These are phyloP conservation scores for Candida silvatica DNA, from an alignment of 805 yeast species.

Conservation along the genomic window DNA sequence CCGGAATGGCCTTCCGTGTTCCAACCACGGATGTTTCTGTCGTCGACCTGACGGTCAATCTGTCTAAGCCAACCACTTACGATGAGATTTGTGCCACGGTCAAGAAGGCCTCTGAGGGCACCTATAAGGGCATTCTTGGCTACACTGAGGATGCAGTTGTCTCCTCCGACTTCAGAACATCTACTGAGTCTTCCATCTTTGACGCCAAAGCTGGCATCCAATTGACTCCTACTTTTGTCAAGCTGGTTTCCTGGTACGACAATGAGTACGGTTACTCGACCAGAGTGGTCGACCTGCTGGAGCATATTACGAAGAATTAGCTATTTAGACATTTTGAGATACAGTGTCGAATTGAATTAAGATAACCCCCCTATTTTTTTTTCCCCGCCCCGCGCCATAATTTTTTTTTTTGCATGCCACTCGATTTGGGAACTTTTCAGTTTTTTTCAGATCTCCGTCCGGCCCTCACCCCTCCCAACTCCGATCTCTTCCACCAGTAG, in stretches of 20 bases:
- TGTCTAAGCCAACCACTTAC: conserved; percentile 68
- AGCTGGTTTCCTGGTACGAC: conserved; percentile 92
- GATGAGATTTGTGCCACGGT: conserved; percentile 74
- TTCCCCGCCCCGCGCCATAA: too few relatives aligned
- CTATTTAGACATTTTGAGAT: too few relatives aligned
- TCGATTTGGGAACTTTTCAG: too few relatives aligned
- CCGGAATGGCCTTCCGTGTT: conserved; percentile 91
- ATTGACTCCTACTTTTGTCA: conserved; percentile 81
- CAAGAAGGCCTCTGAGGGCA: conserved; percentile 71
- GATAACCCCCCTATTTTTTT: too few relatives aligned
- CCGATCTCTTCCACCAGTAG: too few relatives aligned
- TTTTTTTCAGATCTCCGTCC: too few relatives aligned
- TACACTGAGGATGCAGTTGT: conserved; percentile 92
- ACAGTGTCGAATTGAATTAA: too few relatives aligned
- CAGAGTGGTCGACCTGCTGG: conserved; percentile 87
- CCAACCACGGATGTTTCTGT: conserved; percentile 92
- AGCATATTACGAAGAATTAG: conserved; percentile 34
- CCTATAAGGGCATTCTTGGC: conserved; percentile 74
- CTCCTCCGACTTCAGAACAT: conserved; percentile 81
- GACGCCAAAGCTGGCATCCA: conserved; percentile 89
- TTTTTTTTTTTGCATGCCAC: too few relatives aligned
- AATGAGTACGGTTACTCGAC: conserved; percentile 95
- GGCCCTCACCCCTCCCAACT: too few relatives aligned
- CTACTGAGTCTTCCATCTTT: conserved; percentile 78
- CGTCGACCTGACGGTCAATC: conserved; percentile 84